A percentile compares a stretch with the other conserved stretches of the same genome.
These are phyloP conservation scores for Pinus tabuliformis DNA, from an alignment of 75 land plant genomes.

Conservation along the genomic window DNA sequence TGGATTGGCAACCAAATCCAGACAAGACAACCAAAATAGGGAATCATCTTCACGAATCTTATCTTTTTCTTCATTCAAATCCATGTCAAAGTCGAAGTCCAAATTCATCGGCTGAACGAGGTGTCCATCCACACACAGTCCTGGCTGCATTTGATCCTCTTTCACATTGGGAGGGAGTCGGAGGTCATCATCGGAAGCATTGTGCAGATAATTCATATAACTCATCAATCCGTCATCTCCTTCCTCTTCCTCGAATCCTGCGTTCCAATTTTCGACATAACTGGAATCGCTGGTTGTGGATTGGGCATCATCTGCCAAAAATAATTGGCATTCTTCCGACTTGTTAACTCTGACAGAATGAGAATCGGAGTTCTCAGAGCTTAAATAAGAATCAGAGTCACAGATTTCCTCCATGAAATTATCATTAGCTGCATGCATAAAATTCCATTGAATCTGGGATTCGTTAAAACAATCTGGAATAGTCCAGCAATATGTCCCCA, in stretches of 20 bases:
- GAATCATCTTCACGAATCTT: not conserved
- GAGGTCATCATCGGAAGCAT: too few relatives aligned
- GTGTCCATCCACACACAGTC: not conserved
- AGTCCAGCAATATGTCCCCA: too few relatives aligned
- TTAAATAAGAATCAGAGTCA: too few relatives aligned
- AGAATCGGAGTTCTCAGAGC: too few relatives aligned
- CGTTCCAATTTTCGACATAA: not conserved
- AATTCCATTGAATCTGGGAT: too few relatives aligned
- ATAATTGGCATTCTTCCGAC: not conserved
- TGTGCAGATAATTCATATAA: too few relatives aligned
- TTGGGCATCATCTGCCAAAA: not conserved
- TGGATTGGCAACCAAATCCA: not conserved
- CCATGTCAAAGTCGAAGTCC: not conserved
- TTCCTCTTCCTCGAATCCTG: not conserved
- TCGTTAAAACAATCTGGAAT: too few relatives aligned
- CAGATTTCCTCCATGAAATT: too few relatives aligned
- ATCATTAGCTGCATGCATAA: too few relatives aligned
- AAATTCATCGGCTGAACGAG: not conserved
- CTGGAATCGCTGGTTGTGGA: not conserved
- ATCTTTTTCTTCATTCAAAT: not conserved
- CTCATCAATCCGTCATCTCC: not conserved
- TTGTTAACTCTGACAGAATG: not conserved
- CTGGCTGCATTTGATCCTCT: not conserved
- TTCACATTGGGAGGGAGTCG: too few relatives aligned
- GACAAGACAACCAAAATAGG: not conserved